Conservation (phyloP, 2,329 filamentous ascomycete genomes). For the Pseudogymnoascus sp. region DNA sequence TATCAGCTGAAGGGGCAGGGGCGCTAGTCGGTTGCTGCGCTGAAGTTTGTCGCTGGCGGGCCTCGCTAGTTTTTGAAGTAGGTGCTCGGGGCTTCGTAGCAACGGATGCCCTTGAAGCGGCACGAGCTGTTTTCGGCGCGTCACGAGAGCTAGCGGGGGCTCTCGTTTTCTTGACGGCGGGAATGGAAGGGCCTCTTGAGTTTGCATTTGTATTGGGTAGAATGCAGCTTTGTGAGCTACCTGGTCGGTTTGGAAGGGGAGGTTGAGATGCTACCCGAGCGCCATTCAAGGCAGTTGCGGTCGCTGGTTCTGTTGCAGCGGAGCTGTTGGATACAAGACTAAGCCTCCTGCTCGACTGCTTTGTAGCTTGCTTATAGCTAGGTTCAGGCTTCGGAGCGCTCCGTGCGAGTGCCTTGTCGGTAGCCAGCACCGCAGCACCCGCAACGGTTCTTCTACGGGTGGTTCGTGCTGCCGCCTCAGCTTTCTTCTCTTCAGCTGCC, state of each 20-base stretch:
- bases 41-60: slow-evolving; percentile 2
- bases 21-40: not conserved
- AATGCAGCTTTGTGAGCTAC: slow-evolving; percentile 35
- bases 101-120: not conserved
- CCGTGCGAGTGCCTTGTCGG: slow-evolving; percentile 34
- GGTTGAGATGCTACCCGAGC: slow-evolving; percentile 14
- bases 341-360: slow-evolving; percentile 31
- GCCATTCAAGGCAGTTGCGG: slow-evolving; percentile 15
- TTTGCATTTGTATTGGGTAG: slow-evolving; percentile 39
- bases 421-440: slow-evolving; percentile 40
- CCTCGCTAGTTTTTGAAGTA: not conserved
- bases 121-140: slow-evolving; percentile 28
- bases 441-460: slow-evolving; percentile 57
- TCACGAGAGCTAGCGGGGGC: slow-evolving; percentile 37
- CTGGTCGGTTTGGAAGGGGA: slow-evolving; percentile 27
- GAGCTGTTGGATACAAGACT: slow-evolving; percentile 38
- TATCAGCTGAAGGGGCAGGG: not conserved
- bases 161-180: slow-evolving; percentile 52
- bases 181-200: slow-evolving; percentile 32
- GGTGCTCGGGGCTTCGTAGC: not conserved
- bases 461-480: slow-evolving; percentile 29
- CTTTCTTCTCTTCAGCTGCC: slow-evolving; percentile 44
- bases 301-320: slow-evolving; percentile 20
- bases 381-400: slow-evolving; percentile 26
- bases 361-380: slow-evolving; percentile 21